Conservation (phyloP, 352 stramenopile genomes). For the Saprolegnia parasitica region DNA sequence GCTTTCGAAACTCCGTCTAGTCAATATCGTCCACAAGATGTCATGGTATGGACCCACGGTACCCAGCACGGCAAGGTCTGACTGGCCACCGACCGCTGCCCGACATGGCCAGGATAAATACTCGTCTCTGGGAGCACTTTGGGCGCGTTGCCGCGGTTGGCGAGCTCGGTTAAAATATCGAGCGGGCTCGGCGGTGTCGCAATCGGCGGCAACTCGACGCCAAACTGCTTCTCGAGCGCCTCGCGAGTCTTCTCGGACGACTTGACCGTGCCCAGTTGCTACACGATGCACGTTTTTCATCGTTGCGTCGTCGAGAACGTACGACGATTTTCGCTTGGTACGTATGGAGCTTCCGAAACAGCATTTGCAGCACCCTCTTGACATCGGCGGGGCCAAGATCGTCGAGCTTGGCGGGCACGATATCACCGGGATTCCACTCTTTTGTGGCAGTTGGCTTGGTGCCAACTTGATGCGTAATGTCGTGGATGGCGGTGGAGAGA, state of each 20-base stretch:
- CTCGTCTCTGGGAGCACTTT: constrained; percentile 1
- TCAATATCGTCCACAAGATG: neutral
- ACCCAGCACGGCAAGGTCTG: constrained; percentile 26
- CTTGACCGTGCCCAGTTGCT: neutral
- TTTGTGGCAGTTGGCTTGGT: constrained; percentile 41
- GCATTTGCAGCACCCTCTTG: constrained; percentile 45
- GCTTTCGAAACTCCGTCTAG: constrained; percentile 3
- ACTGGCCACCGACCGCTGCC: constrained; percentile 18
- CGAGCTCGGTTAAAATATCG: constrained; percentile 22
- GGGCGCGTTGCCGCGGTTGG: constrained; percentile 1
- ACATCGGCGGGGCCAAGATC: constrained; percentile 46
- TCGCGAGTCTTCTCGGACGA: constrained; percentile 28
- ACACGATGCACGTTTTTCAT: neutral
- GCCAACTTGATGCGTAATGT: constrained; percentile 26
- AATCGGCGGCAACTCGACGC: constrained; percentile 55
- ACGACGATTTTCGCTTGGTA: constrained; percentile 54
- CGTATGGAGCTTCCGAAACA: constrained; percentile 58
- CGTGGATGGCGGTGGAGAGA: constrained; percentile 12
- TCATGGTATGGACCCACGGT: neutral
- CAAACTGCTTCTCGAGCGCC: constrained; percentile 46
- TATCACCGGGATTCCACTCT: constrained; percentile 31
- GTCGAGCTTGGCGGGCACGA: constrained; percentile 39
- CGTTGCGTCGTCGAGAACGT: constrained; percentile 7
- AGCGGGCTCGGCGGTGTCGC: neutral
- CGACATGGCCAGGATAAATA: neutral